Conservation (phyloP, 208 protist species). For the Acanthamoeba castellanii region DNA sequence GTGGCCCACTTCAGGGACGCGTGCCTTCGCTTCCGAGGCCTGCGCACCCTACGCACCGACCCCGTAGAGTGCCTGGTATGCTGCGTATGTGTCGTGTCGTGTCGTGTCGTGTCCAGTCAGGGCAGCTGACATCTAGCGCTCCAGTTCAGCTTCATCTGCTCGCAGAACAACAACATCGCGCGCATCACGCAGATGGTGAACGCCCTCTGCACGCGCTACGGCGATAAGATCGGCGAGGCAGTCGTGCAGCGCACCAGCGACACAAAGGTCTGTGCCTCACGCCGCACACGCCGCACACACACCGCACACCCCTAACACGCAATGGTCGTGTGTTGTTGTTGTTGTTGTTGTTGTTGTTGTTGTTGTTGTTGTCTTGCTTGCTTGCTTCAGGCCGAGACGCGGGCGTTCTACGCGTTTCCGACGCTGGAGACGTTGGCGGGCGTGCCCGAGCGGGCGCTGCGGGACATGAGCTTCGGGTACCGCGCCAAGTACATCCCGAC, state of each 20-base stretch:
- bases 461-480: conserved; percentile 83
- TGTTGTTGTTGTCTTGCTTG: no score
- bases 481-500: conserved; percentile 79
- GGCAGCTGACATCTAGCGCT: no score
- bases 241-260: not conserved
- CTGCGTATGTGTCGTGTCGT: no score
- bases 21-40: conserved; percentile 68
- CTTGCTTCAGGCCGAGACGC: not conserved
- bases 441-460: not conserved
- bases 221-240: conserved; percentile 23
- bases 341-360: no score
- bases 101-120: no score
- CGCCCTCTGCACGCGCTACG: conserved; percentile 37
- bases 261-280: not conserved
- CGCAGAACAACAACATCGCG: conserved; percentile 89
- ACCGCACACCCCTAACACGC: no score
- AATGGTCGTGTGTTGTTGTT: no score
- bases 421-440: conserved; percentile 68
- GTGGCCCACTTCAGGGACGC: conserved; percentile 69
- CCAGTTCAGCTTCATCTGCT: conserved; percentile 88
- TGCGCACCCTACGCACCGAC: conserved; percentile 80
- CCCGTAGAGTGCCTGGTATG: conserved; percentile 84
- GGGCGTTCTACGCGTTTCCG: conserved; percentile 78
- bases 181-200: conserved; percentile 85
- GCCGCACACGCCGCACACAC: not conserved